A percentile compares a stretch with the other conserved stretches of the same genome.
phyloP scores from a whole-genome alignment of 2,329 filamentous ascomycete species.

The Microdochium bolleyi region DNA sequence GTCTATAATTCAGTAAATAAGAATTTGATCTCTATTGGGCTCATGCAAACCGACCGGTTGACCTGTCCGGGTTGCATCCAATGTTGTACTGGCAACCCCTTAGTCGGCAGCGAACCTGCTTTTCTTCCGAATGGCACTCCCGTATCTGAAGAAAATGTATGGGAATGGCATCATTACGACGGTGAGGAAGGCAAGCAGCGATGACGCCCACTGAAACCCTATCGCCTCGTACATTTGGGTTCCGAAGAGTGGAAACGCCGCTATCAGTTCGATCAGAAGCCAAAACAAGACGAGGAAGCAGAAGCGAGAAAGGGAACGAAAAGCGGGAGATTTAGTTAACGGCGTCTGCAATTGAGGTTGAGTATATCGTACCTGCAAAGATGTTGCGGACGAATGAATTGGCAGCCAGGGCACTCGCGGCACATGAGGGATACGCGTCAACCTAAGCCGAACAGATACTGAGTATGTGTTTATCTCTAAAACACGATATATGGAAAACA shows the following conservation, averaged over 20 bases:
- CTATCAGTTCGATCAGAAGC: constrained; percentile 24
- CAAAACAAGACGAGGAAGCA: neutral
- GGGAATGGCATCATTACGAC: constrained; percentile 57
- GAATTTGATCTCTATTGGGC: neutral
- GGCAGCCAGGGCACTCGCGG: constrained; percentile 71
- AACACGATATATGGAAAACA: neutral
- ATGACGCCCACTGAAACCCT: constrained; percentile 63
- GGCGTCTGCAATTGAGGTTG: no score
- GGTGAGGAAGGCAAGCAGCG: constrained; percentile 52
- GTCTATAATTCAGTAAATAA: neutral
- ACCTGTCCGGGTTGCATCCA: neutral
- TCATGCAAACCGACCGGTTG: neutral
- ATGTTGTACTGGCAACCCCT: neutral
- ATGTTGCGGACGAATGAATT: constrained; percentile 72
- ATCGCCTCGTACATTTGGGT: constrained; percentile 63
- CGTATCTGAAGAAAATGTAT: constrained; percentile 53
- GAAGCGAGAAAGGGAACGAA: neutral
- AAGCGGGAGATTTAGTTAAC: constrained; percentile 5
- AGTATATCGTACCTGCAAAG: constrained; percentile 53
- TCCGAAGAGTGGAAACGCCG: constrained; percentile 69
- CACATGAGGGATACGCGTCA: constrained; percentile 69
- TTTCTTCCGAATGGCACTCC: constrained; percentile 45
- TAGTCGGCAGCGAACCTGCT: constrained; percentile 40
- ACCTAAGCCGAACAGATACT: constrained; percentile 31
- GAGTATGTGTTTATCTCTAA: neutral